Percentiles rank a stretch among this genome's conserved stretches.
Conservation (phyloP, 306 rosid genomes). For the Pyrus betulifolia region DNA sequence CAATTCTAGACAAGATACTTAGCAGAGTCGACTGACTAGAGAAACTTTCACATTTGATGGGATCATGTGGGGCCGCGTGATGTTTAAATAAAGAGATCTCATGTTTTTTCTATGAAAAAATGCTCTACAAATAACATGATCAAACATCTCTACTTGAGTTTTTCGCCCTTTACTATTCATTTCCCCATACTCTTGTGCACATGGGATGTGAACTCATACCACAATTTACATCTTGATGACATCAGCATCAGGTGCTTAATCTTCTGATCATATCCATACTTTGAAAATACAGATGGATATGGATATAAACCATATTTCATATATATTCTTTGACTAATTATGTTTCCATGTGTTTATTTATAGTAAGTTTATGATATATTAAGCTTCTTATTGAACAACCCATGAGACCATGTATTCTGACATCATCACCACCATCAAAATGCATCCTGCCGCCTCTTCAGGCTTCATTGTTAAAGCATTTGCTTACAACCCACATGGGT, state of each 20-base stretch:
- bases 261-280: neutral
- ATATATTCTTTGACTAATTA: neutral
- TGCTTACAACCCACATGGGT: constrained; percentile 17
- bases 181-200: neutral
- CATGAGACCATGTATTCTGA: constrained; percentile 1
- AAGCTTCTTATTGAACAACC: neutral
- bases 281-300: neutral
- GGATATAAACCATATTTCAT: neutral
- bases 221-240: neutral
- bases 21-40: too few relatives aligned
- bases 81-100: too few relatives aligned
- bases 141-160: too few relatives aligned
- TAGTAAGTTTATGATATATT: neutral
- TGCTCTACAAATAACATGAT: too few relatives aligned
- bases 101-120: too few relatives aligned
- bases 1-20: too few relatives aligned
- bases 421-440: neutral
- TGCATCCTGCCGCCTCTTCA: neutral
- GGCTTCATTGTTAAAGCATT: constrained; percentile 1
- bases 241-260: neutral
- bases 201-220: neutral
- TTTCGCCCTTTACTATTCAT: neutral
- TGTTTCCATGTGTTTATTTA: neutral
- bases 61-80: too few relatives aligned
- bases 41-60: too few relatives aligned